These are phyloP conservation scores for Lojkania enalia DNA, from an alignment of 2,329 filamentous ascomycete genomes.

Conservation along the genomic window DNA sequence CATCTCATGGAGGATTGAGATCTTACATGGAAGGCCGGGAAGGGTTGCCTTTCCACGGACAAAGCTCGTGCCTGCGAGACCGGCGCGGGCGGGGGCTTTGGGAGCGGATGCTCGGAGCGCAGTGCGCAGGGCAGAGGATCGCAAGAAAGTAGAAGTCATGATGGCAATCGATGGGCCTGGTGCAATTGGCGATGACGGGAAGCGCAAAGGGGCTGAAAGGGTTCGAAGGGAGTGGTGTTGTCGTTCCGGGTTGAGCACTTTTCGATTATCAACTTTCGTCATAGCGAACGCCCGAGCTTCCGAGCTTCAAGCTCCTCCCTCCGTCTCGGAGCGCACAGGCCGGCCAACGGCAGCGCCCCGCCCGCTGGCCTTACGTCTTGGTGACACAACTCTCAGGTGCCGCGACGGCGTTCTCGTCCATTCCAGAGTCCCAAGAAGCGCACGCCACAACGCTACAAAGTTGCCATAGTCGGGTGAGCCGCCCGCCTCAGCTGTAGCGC, in stretches of 20 bases:
- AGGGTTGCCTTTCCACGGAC: conserved; percentile 88
- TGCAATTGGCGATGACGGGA: conserved; percentile 25
- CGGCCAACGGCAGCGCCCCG: neutral
- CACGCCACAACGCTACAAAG: too few species aligned
- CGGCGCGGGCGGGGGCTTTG: conserved; percentile 62
- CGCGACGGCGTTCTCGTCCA: too few species aligned
- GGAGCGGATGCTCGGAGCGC: conserved; percentile 70
- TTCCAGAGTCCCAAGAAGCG: too few species aligned
- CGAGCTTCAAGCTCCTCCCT: conserved; percentile 11
- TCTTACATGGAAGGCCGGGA: conserved; percentile 78
- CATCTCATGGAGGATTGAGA: neutral
- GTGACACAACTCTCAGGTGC: neutral
- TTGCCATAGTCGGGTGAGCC: neutral
- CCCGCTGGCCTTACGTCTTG: neutral
- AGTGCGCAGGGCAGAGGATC: conserved; percentile 69
- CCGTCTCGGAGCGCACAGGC: too few species aligned
- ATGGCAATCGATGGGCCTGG: conserved; percentile 30
- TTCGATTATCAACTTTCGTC: conserved; percentile 8
- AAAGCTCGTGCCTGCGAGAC: conserved; percentile 73
- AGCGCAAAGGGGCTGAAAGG: conserved; percentile 7
- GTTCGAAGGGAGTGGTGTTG: neutral
- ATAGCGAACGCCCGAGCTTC: conserved; percentile 9
- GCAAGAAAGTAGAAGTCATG: conserved; percentile 79
- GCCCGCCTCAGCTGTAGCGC: neutral
- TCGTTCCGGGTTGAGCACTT: neutral